A percentile compares a stretch with the other conserved stretches of the same genome.
Conservation (phyloP, 73 alveolate species). For the Paramecium sexaurelia region DNA sequence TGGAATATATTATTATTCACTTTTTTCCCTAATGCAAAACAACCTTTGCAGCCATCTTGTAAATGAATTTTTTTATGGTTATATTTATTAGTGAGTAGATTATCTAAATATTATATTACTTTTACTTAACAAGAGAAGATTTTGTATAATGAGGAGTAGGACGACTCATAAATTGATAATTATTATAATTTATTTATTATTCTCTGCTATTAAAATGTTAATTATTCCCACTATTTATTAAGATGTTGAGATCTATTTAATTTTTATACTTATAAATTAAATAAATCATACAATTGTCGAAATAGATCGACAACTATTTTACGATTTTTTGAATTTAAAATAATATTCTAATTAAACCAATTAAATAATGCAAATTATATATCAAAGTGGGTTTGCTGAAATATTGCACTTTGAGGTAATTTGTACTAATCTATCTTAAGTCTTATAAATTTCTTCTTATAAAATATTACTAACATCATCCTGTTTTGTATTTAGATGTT, state of each 20-base stretch:
- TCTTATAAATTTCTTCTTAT: too few relatives aligned
- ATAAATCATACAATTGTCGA: not conserved
- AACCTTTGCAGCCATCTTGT: slow-evolving; percentile 19
- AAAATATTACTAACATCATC: too few relatives aligned
- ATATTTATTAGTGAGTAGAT: not conserved
- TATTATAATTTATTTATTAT: not conserved
- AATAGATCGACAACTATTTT: too few relatives aligned
- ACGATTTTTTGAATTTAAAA: too few relatives aligned
- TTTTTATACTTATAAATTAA: too few relatives aligned
- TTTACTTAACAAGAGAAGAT: not conserved
- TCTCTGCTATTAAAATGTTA: not conserved
- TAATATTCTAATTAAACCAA: not conserved
- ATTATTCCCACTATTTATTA: too few relatives aligned
- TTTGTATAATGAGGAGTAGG: not conserved
- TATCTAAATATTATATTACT: not conserved
- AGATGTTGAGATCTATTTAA: too few relatives aligned
- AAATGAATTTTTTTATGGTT: not conserved
- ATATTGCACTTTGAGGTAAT: too few relatives aligned
- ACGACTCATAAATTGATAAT: not conserved
- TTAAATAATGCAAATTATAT: not conserved
- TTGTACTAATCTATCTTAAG: too few relatives aligned
- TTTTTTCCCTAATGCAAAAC: not conserved
- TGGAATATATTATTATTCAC: not conserved
- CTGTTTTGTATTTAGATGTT: too few relatives aligned
- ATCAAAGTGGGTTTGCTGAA: too few relatives aligned